phyloP scores from a whole-genome alignment of 306 rosid species.

The Castanea crenata region DNA sequence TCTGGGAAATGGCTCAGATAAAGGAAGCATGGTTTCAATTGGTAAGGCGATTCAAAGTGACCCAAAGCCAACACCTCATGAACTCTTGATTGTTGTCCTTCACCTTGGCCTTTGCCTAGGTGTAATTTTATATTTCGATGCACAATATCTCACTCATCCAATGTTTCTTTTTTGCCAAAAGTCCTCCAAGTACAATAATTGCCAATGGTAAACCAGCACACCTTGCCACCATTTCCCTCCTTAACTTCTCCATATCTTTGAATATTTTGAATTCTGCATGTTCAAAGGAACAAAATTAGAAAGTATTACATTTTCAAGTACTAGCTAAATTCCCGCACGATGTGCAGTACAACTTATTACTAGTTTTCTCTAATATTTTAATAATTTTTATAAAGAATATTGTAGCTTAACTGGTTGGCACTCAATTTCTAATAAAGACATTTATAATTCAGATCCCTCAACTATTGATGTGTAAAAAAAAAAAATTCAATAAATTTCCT shows the following conservation, averaged over 20 bases:
- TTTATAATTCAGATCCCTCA: too few relatives aligned
- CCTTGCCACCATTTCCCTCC: conserved; percentile 46
- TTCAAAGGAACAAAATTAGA: background rate
- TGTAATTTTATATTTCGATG: conserved; percentile 21
- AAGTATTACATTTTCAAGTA: background rate
- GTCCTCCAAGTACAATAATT: conserved; percentile 56
- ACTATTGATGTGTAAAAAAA: too few relatives aligned
- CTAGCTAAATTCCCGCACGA: background rate
- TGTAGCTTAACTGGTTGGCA: too few relatives aligned
- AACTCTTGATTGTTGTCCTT: conserved; percentile 14
- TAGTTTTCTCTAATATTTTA: background rate
- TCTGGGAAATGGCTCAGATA: conserved; percentile 52
- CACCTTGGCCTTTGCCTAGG: conserved; percentile 34
- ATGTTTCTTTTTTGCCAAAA: conserved; percentile 41
- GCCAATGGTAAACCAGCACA: conserved; percentile 56
- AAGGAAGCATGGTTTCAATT: conserved; percentile 49
- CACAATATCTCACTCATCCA: conserved; percentile 38
- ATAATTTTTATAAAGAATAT: background rate
- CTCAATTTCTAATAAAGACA: too few relatives aligned
- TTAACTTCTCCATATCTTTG: conserved; percentile 31
- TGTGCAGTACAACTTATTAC: background rate
- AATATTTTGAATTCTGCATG: conserved; percentile 20
- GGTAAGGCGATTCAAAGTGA: conserved; percentile 39
- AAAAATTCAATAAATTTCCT: too few relatives aligned
- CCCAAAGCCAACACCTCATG: conserved; percentile 45